Evolutionary conservation across 306 rosid species (phyloP), one percentile per base, ranked within the genome.

Genomic region (Sindora glabra): DNA sequence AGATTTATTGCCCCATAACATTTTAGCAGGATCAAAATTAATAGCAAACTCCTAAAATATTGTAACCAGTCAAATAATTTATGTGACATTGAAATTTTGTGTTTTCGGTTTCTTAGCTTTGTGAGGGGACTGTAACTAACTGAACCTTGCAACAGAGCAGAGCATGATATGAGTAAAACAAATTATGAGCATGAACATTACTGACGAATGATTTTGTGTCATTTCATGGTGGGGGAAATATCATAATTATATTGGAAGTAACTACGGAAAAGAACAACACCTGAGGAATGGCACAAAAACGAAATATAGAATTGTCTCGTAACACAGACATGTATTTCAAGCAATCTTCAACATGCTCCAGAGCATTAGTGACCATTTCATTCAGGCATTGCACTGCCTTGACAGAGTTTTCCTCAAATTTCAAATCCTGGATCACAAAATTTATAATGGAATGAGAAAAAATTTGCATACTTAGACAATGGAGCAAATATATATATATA

Each of bases 251-350:
- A 30, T 13, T 21, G 50, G 15, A 48, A 45, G 52, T 40, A 8
- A 48, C 15, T 26, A 10, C 69, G 55, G 10, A 77, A 70, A 64
- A 32, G 51, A 65, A 56, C 69, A 29, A 65, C 64, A 89, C 97
- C 99, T 94, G 97, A 60, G 99, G 99, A 67, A 94, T 89, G 23
- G 97, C 97, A 58, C 95, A 94, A 84, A 89, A 94, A 40, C 92
- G 83, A 74, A 94, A 94, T 68, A 82, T 86, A 16, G 90, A 60
- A 9, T 36, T 59, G 59, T 84, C 86, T 48, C 66, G 64, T 62
- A 94, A 80, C 21, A 69, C 83, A 64, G 94, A 36, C 97, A 94
- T 80, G 80, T 94, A 89, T 59, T 30, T 66, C 80, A 94, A 76
- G 79, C 84, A 65, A 77, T 94, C 95, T 72, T 86, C 94, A 25